Base-by-base conservation (phyloP, 768 basidiomycete species). In the Mycena haematopus region DNA sequence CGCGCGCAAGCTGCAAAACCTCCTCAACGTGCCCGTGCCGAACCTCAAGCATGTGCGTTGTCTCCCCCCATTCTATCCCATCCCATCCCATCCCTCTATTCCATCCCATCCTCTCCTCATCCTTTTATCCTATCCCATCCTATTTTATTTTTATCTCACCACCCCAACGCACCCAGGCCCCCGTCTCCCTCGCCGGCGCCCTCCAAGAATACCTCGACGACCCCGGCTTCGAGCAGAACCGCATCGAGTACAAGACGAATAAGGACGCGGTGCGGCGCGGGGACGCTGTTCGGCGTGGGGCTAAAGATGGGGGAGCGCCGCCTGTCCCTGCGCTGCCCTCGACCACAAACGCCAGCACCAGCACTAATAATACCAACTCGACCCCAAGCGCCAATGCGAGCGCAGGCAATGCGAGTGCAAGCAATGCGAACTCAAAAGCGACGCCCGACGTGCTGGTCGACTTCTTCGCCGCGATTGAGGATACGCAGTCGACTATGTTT, bases 161-260 rank as follows among this genome's bases (percentile, higher is more conserved):
- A n/a, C n/a, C n/a, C n/a, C n/a, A n/a, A n/a, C n/a, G n/a, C n/a
- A n/a, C n/a, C n/a, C n/a, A n/a, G n/a, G n/a, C 97, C 0, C 97
- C 97, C 6, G 91, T 97, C 13, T 95, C 93, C 0, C 81, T 99
- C n/a, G 96, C 92, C 7, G 89, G 89, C 36, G 88, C 97, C 21
- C 82, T 99, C 31, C 92, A 99, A 73, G 96, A 99, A 71, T 99
- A 99, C 73, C 82, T 99, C 53, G 89, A 93, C 59, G 97, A 99
- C 75, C 92, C 96, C 24, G 95, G 95, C 71, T 99, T 99, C 68
- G 97, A 99, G 74, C 89, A 93, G 75, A 99, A 98, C 75, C 80
- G 96, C 64, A 78, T 90, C 10, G 97, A 99, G 71, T 98, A 99
- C 78, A 95, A 84, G 76, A 80, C 88, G 24, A 93, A 88, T 73